Evolutionary conservation across 768 basidiomycete species (phyloP).

Genomic region (Tylopilus sp.): DNA sequence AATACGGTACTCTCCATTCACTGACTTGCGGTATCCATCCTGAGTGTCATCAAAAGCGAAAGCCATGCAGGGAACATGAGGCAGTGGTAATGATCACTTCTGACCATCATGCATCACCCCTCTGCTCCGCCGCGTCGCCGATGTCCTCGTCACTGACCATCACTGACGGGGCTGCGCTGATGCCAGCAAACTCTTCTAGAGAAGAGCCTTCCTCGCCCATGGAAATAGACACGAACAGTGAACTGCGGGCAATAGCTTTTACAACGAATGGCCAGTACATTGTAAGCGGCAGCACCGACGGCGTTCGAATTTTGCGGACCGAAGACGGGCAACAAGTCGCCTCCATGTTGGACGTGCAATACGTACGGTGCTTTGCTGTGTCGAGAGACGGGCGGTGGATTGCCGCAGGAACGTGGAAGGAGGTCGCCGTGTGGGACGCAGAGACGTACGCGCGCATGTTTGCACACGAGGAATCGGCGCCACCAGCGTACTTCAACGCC

Average conservation of each 20-base stretch:
- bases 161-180: too few relatives aligned
- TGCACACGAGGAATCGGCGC: neutral
- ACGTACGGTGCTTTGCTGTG: constrained; percentile 2
- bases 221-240: neutral
- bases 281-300: neutral
- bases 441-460: neutral
- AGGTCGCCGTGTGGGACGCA: neutral
- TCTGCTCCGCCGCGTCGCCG: too few relatives aligned
- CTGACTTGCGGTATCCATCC: too few relatives aligned
- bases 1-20: too few relatives aligned
- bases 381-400: constrained; percentile 5
- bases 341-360: neutral
- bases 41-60: too few relatives aligned
- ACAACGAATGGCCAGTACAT: neutral
- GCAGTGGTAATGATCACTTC: too few relatives aligned
- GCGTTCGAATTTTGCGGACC: neutral
- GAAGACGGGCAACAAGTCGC: neutral
- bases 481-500: neutral
- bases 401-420: constrained; percentile 1
- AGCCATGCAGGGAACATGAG: too few relatives aligned
- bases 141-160: neutral
- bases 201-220: neutral
- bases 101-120: too few relatives aligned
- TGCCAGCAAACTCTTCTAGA: neutral
- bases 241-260: neutral